phyloP scores from a whole-genome alignment of 257 asterid species.

The Solanum appendiculatum region DNA sequence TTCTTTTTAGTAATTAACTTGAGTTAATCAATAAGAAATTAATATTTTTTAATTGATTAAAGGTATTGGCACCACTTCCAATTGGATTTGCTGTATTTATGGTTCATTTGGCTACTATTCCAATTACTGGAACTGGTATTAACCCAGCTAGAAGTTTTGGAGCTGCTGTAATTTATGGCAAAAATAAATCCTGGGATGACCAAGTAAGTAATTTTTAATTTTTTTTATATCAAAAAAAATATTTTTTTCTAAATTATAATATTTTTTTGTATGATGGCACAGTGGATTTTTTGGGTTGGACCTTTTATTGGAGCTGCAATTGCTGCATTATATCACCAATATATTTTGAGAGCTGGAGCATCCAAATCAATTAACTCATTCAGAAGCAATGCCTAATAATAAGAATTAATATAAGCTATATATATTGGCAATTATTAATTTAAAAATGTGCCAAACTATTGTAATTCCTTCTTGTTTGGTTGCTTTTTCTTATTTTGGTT shows the following conservation, averaged over 20 bases:
- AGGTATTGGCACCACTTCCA: constrained; percentile 81
- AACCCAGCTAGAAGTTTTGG: constrained; percentile 73
- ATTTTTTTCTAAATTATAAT: neutral
- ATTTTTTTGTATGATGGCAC: neutral
- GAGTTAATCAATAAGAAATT: neutral
- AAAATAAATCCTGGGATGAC: constrained; percentile 56
- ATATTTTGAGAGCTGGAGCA: constrained; percentile 57
- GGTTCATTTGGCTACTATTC: constrained; percentile 74
- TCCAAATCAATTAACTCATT: constrained; percentile 61
- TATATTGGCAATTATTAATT: neutral
- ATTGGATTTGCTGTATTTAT: constrained; percentile 69
- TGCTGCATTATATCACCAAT: constrained; percentile 66
- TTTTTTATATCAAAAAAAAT: neutral
- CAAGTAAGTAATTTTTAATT: constrained; percentile 21
- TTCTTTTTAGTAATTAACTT: neutral
- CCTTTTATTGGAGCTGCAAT: constrained; percentile 83
- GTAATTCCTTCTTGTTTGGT: neutral
- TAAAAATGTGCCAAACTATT: neutral
- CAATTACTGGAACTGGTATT: constrained; percentile 63
- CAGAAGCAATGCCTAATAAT: constrained; percentile 27
- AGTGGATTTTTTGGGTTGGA: constrained; percentile 91
- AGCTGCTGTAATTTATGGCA: constrained; percentile 61
- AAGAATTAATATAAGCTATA: neutral
- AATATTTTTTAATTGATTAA: neutral
- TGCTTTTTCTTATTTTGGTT: neutral